Conservation (phyloP, 108 stramenopile species). For the Fistulifera solaris region DNA sequence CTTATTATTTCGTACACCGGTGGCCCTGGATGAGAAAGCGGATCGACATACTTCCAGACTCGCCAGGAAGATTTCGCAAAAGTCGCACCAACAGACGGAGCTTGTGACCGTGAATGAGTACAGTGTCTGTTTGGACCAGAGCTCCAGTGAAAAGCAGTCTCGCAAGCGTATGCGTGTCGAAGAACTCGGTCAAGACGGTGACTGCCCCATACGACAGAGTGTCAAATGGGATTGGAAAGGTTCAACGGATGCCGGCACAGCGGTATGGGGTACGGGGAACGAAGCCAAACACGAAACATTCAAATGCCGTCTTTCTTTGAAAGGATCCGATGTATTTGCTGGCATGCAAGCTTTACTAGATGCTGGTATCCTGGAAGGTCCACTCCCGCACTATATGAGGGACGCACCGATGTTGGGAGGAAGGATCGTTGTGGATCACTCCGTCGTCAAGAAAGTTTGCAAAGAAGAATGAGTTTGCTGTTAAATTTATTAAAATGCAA, state of each 20-base stretch:
- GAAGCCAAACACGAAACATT: not conserved
- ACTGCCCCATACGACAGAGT: conserved; percentile 9
- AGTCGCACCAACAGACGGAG: not conserved
- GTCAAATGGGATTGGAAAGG: conserved; percentile 18
- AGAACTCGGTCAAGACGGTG: conserved; percentile 10
- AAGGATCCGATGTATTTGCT: conserved; percentile 19
- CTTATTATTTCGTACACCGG: conserved; percentile 5
- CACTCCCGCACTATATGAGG: conserved; percentile 10
- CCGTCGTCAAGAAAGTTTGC: no score
- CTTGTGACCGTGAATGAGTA: conserved; percentile 2
- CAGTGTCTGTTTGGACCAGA: conserved; percentile 12
- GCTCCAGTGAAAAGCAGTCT: not conserved
- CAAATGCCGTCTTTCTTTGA: conserved; percentile 8
- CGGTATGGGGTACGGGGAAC: conserved; percentile 6
- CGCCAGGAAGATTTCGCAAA: not conserved
- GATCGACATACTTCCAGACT: not conserved
- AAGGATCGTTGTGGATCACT: no score
- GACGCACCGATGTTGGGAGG: no score
- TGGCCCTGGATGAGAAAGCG: not conserved
- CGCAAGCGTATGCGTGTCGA: conserved; percentile 3
- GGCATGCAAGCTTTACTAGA: conserved; percentile 11
- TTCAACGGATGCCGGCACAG: conserved; percentile 8
- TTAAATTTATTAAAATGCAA: no score
- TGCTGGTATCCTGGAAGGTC: conserved; percentile 6
- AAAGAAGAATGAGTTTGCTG: no score